Conservation (phyloP, 768 basidiomycete species). For the Rhodocollybia butyracea region DNA sequence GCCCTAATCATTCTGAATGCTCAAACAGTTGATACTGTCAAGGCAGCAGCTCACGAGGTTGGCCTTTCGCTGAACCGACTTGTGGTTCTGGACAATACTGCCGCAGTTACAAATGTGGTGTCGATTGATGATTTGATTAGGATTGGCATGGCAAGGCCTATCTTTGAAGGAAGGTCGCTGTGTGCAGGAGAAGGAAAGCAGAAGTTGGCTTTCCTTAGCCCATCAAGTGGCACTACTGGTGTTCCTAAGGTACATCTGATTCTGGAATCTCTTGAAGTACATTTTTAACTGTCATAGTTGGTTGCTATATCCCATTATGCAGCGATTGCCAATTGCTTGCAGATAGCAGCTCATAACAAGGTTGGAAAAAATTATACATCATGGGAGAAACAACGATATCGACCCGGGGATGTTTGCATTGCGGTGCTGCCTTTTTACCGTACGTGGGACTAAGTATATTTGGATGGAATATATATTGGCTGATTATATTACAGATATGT, state of each 20-base stretch:
- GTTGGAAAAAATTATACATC: slow-evolving; percentile 40
- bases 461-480: too few relatives aligned
- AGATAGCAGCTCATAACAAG: slow-evolving; percentile 53
- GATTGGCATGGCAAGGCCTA: not conserved
- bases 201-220: slow-evolving; percentile 63
- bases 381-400: slow-evolving; percentile 48
- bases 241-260: slow-evolving; percentile 26
- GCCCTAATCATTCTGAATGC: slow-evolving; percentile 48
- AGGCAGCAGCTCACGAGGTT: not conserved
- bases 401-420: slow-evolving; percentile 57
- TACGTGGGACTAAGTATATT: too few relatives aligned
- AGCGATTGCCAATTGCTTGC: slow-evolving; percentile 60
- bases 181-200: slow-evolving; percentile 54
- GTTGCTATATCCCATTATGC: slow-evolving; percentile 67
- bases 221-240: slow-evolving; percentile 78
- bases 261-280: not conserved
- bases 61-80: slow-evolving; percentile 44
- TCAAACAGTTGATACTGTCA: slow-evolving; percentile 37
- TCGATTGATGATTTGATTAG: not conserved
- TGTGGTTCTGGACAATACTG: slow-evolving; percentile 28
- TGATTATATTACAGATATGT: slow-evolving; percentile 46
- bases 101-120: not conserved
- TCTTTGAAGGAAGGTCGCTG: not conserved
- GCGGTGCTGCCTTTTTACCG: slow-evolving; percentile 66
- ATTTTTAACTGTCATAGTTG: slow-evolving; percentile 37